Percentiles rank a stretch among this genome's conserved stretches.
phyloP scores from a whole-genome alignment of 768 basidiomycete genomes.

The Podaxis sp. region DNA sequence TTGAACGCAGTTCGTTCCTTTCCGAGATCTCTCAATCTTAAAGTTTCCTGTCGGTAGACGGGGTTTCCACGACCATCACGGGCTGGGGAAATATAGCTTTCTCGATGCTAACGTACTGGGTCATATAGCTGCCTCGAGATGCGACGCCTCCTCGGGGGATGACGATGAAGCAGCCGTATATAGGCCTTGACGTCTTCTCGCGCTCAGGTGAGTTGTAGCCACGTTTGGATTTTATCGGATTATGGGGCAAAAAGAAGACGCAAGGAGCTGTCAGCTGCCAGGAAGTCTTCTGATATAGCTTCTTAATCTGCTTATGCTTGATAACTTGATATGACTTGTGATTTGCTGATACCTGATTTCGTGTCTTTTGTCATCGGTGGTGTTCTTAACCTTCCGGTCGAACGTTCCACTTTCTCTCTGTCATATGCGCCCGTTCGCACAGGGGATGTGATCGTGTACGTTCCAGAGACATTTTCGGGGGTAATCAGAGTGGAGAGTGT shows the following conservation, averaged over 20 bases:
- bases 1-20: background rate
- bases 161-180: constrained; percentile 31
- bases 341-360: constrained; percentile 4
- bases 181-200: constrained; percentile 36
- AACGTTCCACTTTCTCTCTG: background rate
- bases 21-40: background rate
- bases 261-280: constrained; percentile 1
- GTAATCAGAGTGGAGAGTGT: constrained; percentile 33
- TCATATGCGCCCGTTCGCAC: background rate
- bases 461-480: constrained; percentile 38
- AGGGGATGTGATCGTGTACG: constrained; percentile 36
- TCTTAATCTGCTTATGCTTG: background rate
- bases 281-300: background rate
- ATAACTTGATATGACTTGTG: constrained; percentile 4
- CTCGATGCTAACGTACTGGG: background rate
- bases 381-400: constrained; percentile 7
- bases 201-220: constrained; percentile 29
- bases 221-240: background rate
- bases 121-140: constrained; percentile 28
- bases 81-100: background rate
- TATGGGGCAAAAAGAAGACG: constrained; percentile 1
- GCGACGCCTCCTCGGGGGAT: constrained; percentile 13
- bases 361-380: background rate
- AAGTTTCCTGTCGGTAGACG: background rate
- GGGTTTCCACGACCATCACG: constrained; percentile 9